Evolutionary conservation across 441 rosid genomes (phyloP).

Genomic region (Euphorbia corollata): DNA sequence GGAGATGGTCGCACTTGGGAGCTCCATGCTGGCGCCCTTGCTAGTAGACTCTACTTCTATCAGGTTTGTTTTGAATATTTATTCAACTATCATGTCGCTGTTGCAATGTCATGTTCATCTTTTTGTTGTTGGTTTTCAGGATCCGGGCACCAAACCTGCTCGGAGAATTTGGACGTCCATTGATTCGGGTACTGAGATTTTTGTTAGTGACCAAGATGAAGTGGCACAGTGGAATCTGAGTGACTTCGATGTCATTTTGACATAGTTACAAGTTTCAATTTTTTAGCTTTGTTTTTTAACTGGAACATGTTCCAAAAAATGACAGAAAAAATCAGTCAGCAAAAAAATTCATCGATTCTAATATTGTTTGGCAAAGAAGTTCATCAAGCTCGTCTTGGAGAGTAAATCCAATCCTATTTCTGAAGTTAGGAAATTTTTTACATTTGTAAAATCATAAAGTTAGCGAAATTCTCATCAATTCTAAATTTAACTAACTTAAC

Average conservation of each 20-base stretch:
- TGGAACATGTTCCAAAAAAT: not conserved
- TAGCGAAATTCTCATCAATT: too few species aligned
- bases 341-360: conserved; percentile 29
- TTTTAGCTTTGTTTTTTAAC: not conserved
- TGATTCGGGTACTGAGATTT: conserved; percentile 77
- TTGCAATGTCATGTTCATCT: conserved; percentile 33
- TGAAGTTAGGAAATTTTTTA: conserved; percentile 1
- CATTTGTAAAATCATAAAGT: not conserved
- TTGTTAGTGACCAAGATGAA: conserved; percentile 48
- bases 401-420: conserved; percentile 1
- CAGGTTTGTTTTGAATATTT: conserved; percentile 50
- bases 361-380: too few species aligned
- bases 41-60: conserved; percentile 64
- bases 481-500: too few species aligned
- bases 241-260: conserved; percentile 53
- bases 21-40: conserved; percentile 60
- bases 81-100: too few species aligned
- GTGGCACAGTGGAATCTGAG: conserved; percentile 66
- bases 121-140: conserved; percentile 43
- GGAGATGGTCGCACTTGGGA: conserved; percentile 77
- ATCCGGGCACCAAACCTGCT: conserved; percentile 57
- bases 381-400: too few species aligned
- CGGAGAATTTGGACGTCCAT: conserved; percentile 64
- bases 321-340: not conserved
- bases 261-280: conserved; percentile 14